Base-by-base conservation (phyloP, 1,284 basidiomycete genomes). In the Pseudozyma hubeiensis region DNA sequence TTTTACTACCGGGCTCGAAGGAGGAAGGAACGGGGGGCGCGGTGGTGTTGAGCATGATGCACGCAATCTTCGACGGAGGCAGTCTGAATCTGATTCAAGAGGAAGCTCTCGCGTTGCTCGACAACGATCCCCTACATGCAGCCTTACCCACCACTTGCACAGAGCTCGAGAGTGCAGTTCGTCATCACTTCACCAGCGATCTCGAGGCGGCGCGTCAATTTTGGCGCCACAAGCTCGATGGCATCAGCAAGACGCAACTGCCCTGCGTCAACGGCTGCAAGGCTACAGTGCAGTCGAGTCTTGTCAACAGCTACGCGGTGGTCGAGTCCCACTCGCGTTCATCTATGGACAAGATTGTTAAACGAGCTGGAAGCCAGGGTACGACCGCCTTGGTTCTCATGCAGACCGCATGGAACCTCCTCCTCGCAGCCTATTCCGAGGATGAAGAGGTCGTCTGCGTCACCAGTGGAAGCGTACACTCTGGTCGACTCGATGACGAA, bases 11-110 rank as follows among this genome's bases (percentile, higher is more conserved):
- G 7, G 13, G 9, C n/a, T 6, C 5, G 31, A 29, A 48, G 0
- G 24, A 11, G 14, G 35, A 33, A 16, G 43, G 11, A 2, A 48
- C 7, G 3, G 39, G 52, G 16, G 30, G 47, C 53, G 47, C 53
- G 13, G 52, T 56, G 5, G 49, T 53, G 5, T 33, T 67, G 9
- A 53, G 50, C 44, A 43, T 67, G 49, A 53, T 61, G 50, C 64
- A 67, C 35, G 64, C 58, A 30, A 53, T 62, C 19, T 67, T 67
- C 29, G 64, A 67, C 43, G 64, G 64, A 35, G 64, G 58, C 5
- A 56, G 59, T 13, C 59, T 67, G 2, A 49, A 58, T 1, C 50
- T 67, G 4, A 49, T 67, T 29, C 35, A 56, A 14, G 7, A 53
- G 19, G 64, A 61, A 16, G 58, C 24, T 13, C 17, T 11, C 30